Evolutionary conservation across 805 yeast genomes (phyloP).

Genomic region (Torulaspora delbrueckii): DNA sequence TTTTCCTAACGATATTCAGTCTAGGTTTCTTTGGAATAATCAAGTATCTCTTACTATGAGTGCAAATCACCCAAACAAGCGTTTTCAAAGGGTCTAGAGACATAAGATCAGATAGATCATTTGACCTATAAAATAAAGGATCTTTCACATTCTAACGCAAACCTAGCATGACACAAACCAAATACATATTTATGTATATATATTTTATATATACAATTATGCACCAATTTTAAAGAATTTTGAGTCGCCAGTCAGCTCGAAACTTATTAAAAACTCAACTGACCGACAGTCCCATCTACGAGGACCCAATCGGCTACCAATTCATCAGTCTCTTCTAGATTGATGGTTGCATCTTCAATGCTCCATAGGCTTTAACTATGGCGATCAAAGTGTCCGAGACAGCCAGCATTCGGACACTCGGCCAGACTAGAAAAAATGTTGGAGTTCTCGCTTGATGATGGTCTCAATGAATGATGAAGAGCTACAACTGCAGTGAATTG

Average conservation of each 20-base stretch:
- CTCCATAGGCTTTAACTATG: background rate
- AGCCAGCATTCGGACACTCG: background rate
- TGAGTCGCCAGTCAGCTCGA: background rate
- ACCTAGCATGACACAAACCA: background rate
- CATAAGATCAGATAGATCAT: background rate
- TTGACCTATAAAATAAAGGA: background rate
- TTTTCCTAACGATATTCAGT: slow-evolving; percentile 37
- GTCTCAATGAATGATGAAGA: background rate
- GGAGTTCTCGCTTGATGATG: background rate
- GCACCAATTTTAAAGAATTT: background rate
- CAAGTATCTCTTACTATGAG: slow-evolving; percentile 28
- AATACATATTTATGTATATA: background rate
- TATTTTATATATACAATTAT: too few species aligned
- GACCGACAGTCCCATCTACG: background rate
- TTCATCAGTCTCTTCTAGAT: background rate
- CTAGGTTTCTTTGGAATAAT: slow-evolving; percentile 38
- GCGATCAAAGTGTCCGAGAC: background rate
- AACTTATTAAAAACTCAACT: too few species aligned
- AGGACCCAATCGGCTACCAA: background rate
- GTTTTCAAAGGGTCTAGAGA: background rate
- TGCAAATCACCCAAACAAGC: background rate
- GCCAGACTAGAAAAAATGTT: slow-evolving; percentile 2
- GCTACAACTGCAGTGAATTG: background rate
- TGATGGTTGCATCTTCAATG: background rate
- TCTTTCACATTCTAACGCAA: background rate